These are phyloP conservation scores for Sporothrix brasiliensis DNA, from an alignment of 2,329 filamentous ascomycete species.

Conservation along the genomic window DNA sequence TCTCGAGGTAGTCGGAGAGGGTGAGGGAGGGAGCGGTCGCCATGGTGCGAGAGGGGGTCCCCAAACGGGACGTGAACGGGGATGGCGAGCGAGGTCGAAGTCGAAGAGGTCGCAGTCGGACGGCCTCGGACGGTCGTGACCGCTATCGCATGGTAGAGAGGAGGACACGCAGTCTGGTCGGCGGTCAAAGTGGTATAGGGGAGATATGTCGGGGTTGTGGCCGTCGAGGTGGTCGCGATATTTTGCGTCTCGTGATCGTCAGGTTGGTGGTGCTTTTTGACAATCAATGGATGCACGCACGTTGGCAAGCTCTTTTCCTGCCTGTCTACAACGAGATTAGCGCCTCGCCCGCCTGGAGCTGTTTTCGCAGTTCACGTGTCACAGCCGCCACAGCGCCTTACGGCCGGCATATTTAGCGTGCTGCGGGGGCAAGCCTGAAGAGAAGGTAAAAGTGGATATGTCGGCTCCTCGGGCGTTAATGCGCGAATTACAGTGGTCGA, in stretches of 20 bases:
- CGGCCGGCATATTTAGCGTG: slow-evolving; percentile 18
- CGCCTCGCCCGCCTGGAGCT: neutral
- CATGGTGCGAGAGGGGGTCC: slow-evolving; percentile 44
- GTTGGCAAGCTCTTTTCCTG: neutral
- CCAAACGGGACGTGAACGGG: neutral
- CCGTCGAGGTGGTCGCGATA: neutral
- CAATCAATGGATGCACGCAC: neutral
- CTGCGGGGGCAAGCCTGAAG: slow-evolving; percentile 21
- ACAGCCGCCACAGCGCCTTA: slow-evolving; percentile 1
- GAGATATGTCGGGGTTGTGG: neutral
- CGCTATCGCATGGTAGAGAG: slow-evolving; percentile 18
- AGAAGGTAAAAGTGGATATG: neutral
- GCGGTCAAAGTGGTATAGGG: too few species aligned
- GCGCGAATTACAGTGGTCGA: neutral
- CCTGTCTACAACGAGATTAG: neutral
- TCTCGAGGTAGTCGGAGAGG: slow-evolving; percentile 89
- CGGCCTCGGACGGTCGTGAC: slow-evolving; percentile 7
- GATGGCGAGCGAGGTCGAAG: neutral
- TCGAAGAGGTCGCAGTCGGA: slow-evolving; percentile 20
- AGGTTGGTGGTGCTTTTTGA: neutral
- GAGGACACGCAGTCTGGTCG: neutral
- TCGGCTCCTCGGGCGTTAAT: neutral
- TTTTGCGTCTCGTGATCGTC: neutral
- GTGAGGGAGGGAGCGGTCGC: slow-evolving; percentile 57
- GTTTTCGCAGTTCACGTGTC: neutral